phyloP scores from a whole-genome alignment of 495 filamentous ascomycete genomes.

The Amniculicola lignicola region DNA sequence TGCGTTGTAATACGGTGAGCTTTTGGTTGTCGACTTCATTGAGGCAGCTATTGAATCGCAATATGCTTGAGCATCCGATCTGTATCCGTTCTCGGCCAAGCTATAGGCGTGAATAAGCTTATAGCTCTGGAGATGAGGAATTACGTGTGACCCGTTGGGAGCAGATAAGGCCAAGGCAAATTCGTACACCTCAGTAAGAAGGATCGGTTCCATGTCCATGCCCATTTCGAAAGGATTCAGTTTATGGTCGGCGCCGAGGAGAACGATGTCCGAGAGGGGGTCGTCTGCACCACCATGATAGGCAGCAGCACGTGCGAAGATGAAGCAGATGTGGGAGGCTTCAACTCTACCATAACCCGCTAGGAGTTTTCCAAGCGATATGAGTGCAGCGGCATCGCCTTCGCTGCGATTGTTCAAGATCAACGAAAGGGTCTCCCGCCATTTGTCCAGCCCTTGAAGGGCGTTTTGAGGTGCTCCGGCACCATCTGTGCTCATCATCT shows the following conservation, averaged over 20 bases:
- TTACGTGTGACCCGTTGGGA: constrained; percentile 52
- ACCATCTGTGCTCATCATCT: constrained; percentile 70
- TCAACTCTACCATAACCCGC: constrained; percentile 81
- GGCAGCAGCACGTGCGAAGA: constrained; percentile 54
- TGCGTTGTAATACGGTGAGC: constrained; percentile 78
- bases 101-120: constrained; percentile 82
- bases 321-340: constrained; percentile 84
- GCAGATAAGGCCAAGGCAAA: constrained; percentile 67
- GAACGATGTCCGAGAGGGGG: constrained; percentile 67
- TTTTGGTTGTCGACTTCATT: constrained; percentile 76
- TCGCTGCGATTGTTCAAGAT: constrained; percentile 81
- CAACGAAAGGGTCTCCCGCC: constrained; percentile 84
- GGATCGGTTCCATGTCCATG: constrained; percentile 75
- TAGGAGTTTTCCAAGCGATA: constrained; percentile 79
- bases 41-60: constrained; percentile 79
- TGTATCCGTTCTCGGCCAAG: constrained; percentile 77
- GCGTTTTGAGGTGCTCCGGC: constrained; percentile 66
- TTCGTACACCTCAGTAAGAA: constrained; percentile 92
- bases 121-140: constrained; percentile 80
- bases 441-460: constrained; percentile 81
- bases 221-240: constrained; percentile 62
- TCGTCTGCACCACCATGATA: constrained; percentile 84
- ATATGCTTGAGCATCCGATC: constrained; percentile 82
- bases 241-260: constrained; percentile 79
- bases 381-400: constrained; percentile 71